These are phyloP conservation scores for Xylaria hypoxylon DNA, from an alignment of 2,329 filamentous ascomycete genomes.

Conservation along the genomic window DNA sequence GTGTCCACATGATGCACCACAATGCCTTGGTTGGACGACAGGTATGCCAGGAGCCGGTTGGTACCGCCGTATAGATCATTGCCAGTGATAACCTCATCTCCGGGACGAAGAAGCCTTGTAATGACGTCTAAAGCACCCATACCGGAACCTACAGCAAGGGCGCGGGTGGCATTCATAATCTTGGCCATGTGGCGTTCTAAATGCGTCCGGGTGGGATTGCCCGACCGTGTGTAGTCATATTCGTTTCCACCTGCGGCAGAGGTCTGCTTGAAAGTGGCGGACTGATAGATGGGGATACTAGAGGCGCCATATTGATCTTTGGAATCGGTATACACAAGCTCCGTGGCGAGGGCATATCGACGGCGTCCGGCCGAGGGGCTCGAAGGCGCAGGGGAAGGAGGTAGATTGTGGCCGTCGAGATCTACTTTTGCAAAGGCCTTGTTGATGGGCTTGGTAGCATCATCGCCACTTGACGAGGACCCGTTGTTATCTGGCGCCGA, in stretches of 20 bases:
- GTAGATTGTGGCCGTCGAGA: conserved; percentile 84
- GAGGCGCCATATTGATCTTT: conserved; percentile 98
- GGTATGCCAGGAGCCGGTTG: conserved; percentile 91
- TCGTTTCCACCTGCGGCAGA: conserved; percentile 84
- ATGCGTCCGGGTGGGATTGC: conserved; percentile 95
- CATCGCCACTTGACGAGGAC: conserved; percentile 48
- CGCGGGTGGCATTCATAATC: conserved; percentile 95
- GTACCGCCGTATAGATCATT: conserved; percentile 97
- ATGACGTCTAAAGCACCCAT: conserved; percentile 99
- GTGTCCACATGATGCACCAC: conserved; percentile 97
- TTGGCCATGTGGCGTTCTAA: conserved; percentile 97
- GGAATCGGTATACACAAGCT: conserved; percentile 94
- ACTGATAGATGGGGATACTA: conserved; percentile 98
- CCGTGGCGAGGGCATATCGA: conserved; percentile 93
- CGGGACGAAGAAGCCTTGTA: conserved; percentile 86
- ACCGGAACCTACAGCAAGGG: conserved; percentile 92
- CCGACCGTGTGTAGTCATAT: conserved; percentile 98
- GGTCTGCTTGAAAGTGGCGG: conserved; percentile 96
- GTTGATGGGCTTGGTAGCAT: conserved; percentile 57
- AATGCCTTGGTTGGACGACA: conserved; percentile 90
- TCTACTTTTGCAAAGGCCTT: conserved; percentile 74
- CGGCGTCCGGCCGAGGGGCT: conserved; percentile 83
- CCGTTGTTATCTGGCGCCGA: conserved; percentile 49
- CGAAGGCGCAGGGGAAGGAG: conserved; percentile 92
- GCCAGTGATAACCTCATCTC: conserved; percentile 96